Conservation (phyloP, 1,284 basidiomycete genomes). For the Pseudozyma sp. region DNA sequence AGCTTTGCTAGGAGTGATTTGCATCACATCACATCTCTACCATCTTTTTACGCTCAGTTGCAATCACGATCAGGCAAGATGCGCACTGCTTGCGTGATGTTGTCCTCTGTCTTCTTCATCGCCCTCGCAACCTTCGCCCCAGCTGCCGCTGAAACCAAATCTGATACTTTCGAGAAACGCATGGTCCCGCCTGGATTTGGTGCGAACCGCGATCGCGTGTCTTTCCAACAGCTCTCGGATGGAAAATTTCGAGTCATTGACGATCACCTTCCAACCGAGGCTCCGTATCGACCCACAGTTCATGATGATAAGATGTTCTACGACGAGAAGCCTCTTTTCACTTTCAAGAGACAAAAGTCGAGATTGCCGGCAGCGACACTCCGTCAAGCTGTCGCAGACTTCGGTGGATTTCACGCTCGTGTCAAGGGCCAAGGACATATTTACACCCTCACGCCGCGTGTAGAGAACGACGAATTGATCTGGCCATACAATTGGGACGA, state of each 20-base stretch:
- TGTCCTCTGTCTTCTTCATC: too few species aligned
- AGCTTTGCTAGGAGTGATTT: too few species aligned
- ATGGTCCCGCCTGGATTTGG: too few species aligned
- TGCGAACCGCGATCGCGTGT: too few species aligned
- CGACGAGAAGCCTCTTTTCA: conserved; percentile 8
- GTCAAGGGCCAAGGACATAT: background rate
- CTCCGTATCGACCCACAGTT: background rate
- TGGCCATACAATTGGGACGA: background rate
- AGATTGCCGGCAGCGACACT: background rate
- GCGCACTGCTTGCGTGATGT: too few species aligned
- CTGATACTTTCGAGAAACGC: too few species aligned
- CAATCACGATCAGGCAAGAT: too few species aligned
- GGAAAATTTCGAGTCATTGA: background rate
- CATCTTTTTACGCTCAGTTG: too few species aligned
- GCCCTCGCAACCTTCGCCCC: too few species aligned
- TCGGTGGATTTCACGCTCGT: conserved; percentile 12
- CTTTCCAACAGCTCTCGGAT: background rate
- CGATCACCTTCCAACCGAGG: background rate
- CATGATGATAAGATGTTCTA: background rate
- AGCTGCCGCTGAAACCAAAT: too few species aligned
- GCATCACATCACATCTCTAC: too few species aligned
- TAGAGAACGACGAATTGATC: too few species aligned
- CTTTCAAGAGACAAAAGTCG: background rate
- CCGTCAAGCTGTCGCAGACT: conserved; percentile 3
- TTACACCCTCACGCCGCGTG: background rate